phyloP scores from a whole-genome alignment of 768 basidiomycete genomes.

The Serendipita sp. region DNA sequence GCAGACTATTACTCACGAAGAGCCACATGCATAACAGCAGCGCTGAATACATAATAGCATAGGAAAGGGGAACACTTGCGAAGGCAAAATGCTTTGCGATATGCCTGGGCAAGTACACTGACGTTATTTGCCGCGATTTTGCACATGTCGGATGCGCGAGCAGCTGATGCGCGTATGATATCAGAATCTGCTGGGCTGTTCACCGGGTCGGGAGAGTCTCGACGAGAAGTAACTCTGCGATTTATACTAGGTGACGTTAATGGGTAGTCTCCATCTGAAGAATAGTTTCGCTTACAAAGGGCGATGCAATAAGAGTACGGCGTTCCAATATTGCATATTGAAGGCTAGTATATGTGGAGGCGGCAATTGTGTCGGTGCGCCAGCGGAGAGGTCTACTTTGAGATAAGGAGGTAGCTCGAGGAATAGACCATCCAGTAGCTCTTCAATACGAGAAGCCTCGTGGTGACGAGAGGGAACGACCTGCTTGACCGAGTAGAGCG shows the following conservation, averaged over 20 bases:
- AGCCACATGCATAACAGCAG: conserved; percentile 67
- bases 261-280: neutral
- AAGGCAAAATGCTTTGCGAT: conserved; percentile 44
- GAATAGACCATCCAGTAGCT: conserved; percentile 57
- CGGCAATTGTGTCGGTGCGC: conserved; percentile 22
- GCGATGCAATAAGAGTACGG: conserved; percentile 56
- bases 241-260: neutral
- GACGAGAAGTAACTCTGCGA: neutral
- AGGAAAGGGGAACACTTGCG: conserved; percentile 47
- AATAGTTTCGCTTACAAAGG: conserved; percentile 43
- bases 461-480: conserved; percentile 26
- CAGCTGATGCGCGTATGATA: conserved; percentile 35
- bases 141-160: conserved; percentile 48
- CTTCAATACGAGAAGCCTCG: conserved; percentile 40
- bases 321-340: conserved; percentile 61
- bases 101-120: conserved; percentile 45
- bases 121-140: conserved; percentile 59
- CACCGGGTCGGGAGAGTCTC: conserved; percentile 1
- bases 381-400: neutral
- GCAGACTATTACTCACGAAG: conserved; percentile 33
- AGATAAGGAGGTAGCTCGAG: conserved; percentile 48
- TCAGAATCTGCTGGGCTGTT: conserved; percentile 5
- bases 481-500: conserved; percentile 47
- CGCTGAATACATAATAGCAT: conserved; percentile 50
- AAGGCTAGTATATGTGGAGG: conserved; percentile 51